Percentiles rank a stretch among this genome's conserved stretches.
These are phyloP conservation scores for Daldinia caldariorum DNA, from an alignment of 495 filamentous ascomycete genomes.

Conservation along the genomic window DNA sequence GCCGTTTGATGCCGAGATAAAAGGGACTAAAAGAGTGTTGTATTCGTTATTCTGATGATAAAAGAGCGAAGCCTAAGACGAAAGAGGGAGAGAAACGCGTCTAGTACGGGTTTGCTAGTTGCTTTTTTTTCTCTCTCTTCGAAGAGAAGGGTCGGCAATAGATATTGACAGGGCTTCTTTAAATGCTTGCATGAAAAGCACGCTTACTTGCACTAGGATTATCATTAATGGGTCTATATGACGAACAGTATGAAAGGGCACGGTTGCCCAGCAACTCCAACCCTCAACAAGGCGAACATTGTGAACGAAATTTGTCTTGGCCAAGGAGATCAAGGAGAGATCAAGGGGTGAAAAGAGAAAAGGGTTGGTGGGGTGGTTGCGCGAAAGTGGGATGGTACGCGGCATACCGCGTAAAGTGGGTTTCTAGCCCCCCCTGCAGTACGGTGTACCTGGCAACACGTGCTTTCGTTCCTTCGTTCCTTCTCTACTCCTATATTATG, in stretches of 20 bases:
- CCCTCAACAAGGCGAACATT: conserved; percentile 35
- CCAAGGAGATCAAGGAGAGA: conserved; percentile 39
- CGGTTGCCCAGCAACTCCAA: conserved; percentile 50
- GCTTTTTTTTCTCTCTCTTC: conserved; percentile 13
- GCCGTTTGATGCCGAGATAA: conserved; percentile 43
- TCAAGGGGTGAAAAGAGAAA: conserved; percentile 31
- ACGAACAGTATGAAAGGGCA: conserved; percentile 44
- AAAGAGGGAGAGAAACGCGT: conserved; percentile 38
- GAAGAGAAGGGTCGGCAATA: conserved; percentile 28
- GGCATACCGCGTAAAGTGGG: conserved; percentile 51
- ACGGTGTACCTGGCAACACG: no score
- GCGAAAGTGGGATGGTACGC: conserved; percentile 48
- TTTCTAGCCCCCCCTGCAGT: conserved; percentile 45
- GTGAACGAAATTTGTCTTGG: conserved; percentile 38
- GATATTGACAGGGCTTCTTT: conserved; percentile 40
- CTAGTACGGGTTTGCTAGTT: conserved; percentile 22
- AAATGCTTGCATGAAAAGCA: conserved; percentile 52
- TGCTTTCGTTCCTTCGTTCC: no score
- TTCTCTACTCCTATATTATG: no score
- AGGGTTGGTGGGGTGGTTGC: conserved; percentile 39
- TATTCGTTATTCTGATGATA: conserved; percentile 31
- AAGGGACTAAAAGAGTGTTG: conserved; percentile 36
- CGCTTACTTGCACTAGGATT: conserved; percentile 21
- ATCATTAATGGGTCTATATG: conserved; percentile 23
- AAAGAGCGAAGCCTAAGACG: conserved; percentile 33